Percentiles rank a stretch among this genome's conserved stretches.
These are phyloP conservation scores for Citrus inodora DNA, from an alignment of 345 rosid species.

Conservation along the genomic window DNA sequence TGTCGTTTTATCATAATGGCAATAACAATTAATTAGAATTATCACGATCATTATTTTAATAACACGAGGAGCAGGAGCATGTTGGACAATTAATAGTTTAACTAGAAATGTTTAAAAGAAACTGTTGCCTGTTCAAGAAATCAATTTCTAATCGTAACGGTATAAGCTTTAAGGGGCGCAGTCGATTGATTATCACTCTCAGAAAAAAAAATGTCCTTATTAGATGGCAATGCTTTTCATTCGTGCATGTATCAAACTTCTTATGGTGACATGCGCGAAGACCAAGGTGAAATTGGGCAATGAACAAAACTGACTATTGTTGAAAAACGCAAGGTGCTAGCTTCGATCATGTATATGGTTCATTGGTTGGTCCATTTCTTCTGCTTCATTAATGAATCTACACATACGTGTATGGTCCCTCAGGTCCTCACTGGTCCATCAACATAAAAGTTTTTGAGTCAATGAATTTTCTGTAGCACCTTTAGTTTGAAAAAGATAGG, in stretches of 20 bases:
- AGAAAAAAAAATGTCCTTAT: background rate
- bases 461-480: background rate
- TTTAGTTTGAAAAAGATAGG: background rate
- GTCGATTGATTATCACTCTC: background rate
- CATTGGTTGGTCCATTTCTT: background rate
- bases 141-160: background rate
- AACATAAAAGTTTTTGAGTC: background rate
- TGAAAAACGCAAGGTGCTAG: background rate
- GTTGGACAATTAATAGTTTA: background rate
- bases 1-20: background rate
- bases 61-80: background rate
- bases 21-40: background rate
- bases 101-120: background rate
- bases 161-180: background rate
- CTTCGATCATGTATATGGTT: background rate
- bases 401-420: background rate
- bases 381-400: background rate
- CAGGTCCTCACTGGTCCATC: background rate
- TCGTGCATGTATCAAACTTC: background rate
- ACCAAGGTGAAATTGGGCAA: background rate
- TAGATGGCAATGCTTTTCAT: background rate
- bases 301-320: background rate
- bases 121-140: background rate
- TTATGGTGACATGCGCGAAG: too few relatives aligned
- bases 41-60: background rate